A percentile compares a stretch with the other conserved stretches of the same genome.
Conservation (phyloP, 1,284 basidiomycete genomes). For the Moesziomyces aphidis region DNA sequence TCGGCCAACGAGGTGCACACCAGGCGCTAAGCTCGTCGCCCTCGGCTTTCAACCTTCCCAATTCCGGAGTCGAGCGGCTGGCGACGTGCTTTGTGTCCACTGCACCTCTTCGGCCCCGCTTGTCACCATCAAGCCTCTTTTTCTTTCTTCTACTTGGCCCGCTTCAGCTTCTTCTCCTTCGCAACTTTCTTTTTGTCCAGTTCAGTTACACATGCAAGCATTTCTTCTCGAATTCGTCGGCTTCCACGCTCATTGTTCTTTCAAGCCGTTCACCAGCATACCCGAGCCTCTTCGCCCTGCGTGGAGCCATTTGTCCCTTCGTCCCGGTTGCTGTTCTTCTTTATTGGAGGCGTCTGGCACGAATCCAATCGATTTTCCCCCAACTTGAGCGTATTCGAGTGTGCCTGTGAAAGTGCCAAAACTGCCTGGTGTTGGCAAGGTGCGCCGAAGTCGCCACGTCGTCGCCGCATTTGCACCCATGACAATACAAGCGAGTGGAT, state of each 20-base stretch:
- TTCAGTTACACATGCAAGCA: too few relatives aligned
- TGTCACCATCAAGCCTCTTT: background rate
- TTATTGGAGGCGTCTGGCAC: background rate
- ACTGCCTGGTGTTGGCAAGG: too few relatives aligned
- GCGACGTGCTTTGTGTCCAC: background rate
- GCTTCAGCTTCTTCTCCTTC: background rate
- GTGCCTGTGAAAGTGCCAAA: background rate
- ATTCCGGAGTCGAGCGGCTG: too few relatives aligned
- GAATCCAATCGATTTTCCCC: background rate
- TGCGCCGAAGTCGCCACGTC: too few relatives aligned
- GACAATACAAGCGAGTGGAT: background rate
- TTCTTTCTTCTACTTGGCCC: background rate
- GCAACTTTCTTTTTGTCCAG: background rate
- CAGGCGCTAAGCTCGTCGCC: conserved; percentile 1
- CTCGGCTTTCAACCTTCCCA: too few relatives aligned
- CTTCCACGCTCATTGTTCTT: background rate
- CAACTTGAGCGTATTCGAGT: too few relatives aligned
- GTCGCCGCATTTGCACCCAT: too few relatives aligned
- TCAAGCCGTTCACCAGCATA: background rate
- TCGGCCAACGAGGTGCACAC: conserved; percentile 40
- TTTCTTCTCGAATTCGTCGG: background rate
- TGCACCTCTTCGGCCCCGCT: background rate
- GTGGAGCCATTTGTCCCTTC: background rate
- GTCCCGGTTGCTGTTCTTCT: background rate
- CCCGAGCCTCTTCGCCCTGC: too few relatives aligned